These are phyloP conservation scores for Leccinum obscurum DNA, from an alignment of 768 basidiomycete species.

Conservation along the genomic window DNA sequence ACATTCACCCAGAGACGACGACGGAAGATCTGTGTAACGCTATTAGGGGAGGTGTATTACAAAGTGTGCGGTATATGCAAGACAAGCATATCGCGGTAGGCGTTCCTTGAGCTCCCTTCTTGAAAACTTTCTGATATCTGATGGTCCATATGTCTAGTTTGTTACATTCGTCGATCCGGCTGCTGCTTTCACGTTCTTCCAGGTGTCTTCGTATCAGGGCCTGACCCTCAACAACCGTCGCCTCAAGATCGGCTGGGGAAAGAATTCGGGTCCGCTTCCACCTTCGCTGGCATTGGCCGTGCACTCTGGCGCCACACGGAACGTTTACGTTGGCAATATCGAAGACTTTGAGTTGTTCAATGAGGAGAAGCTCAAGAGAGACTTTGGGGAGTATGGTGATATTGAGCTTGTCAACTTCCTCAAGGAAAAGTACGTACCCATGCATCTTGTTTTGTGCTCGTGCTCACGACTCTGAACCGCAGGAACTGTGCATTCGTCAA, in stretches of 20 bases:
- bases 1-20: constrained; percentile 94
- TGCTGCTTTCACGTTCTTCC: constrained; percentile 92
- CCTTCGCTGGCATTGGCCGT: constrained; percentile 86
- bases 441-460: constrained; percentile 20
- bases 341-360: constrained; percentile 93
- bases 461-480: neutral
- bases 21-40: constrained; percentile 96
- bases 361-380: constrained; percentile 86
- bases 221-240: constrained; percentile 91
- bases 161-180: constrained; percentile 95
- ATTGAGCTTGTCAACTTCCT: constrained; percentile 96
- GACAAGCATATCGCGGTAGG: constrained; percentile 96
- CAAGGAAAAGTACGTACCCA: constrained; percentile 79
- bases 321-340: constrained; percentile 94
- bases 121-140: constrained; percentile 3
- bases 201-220: constrained; percentile 87
- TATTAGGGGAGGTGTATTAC: constrained; percentile 93
- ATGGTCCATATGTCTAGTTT: constrained; percentile 52
- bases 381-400: constrained; percentile 96
- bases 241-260: constrained; percentile 98
- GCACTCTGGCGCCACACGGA: constrained; percentile 90
- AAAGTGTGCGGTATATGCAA: constrained; percentile 92
- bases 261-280: constrained; percentile 85
- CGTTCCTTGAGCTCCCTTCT: constrained; percentile 19
- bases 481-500: constrained; percentile 97